phyloP scores from a whole-genome alignment of 1,284 basidiomycete genomes.

The Inonotus obliquus region DNA sequence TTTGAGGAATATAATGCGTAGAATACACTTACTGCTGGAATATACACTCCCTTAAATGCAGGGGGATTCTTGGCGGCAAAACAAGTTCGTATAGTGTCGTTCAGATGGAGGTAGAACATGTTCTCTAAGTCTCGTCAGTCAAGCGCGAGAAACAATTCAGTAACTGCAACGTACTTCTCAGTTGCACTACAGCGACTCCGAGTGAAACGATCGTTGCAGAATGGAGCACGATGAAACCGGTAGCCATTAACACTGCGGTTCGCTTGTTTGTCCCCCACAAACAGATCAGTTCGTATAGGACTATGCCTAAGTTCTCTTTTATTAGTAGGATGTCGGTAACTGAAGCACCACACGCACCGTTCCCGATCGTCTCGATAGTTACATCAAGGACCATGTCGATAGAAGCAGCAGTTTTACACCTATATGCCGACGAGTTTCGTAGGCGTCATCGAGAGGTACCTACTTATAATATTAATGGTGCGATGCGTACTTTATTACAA shows the following conservation, averaged over 20 bases:
- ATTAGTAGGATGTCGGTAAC: background rate
- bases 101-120: background rate
- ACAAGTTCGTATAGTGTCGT: background rate
- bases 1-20: too few species aligned
- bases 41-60: background rate
- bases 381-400: background rate
- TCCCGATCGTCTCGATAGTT: background rate
- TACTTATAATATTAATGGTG: too few species aligned
- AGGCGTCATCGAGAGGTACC: too few species aligned
- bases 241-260: background rate
- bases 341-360: background rate
- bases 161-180: background rate
- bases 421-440: background rate
- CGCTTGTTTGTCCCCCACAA: background rate
- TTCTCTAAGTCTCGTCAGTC: background rate
- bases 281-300: constrained; percentile 2
- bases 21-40: background rate
- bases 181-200: background rate
- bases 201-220: background rate
- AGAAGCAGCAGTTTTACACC: background rate
- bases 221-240: constrained; percentile 3
- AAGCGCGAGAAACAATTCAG: too few species aligned
- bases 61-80: background rate
- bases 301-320: background rate
- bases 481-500: too few species aligned